Base-by-base conservation (phyloP, 352 stramenopile species). In the Phytophthora nicotianae region DNA sequence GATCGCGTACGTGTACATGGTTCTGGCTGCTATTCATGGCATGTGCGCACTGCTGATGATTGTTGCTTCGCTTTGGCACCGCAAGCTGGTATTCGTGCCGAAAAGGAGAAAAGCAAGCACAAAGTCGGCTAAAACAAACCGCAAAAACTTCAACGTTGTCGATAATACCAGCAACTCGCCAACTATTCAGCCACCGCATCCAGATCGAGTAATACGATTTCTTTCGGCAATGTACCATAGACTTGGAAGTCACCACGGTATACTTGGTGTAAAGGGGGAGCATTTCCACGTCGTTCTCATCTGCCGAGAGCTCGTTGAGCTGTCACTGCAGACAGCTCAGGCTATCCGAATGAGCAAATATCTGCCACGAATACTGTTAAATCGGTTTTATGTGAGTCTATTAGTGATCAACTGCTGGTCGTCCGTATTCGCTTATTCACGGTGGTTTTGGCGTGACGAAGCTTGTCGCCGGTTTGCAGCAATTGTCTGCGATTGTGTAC, bases 331-430 rank as follows among this genome's bases (percentile, higher is more conserved):
- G 10, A 58, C 47, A 1, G n/a, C 37, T 2, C 66, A 74, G 37
- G 62, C 56, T n/a, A 58, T 69, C 43, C 53, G 54, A 13, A 75
- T 75, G 52, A 75, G 68, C 33, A 54, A 59, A 33, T 63, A 59
- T 14, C 43, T 75, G 10, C 41, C 68, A 26, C 53, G 51, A 13
- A 5, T 63, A 13, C 61, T 68, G 38, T 51, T 81, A 23, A 75
- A 81, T 40, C 54, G 63, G 2, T 62, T 79, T 17, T 75, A 70
- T 13, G 62, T 72, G 16, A 40, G n/a, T 14, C n/a, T 81, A 3
- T 14, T 81, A 2, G 51, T 71, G n/a, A 11, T 63, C 5, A 75
- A 75, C 19, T 75, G 62, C 37, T 75, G 62, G 57, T 60, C 55
- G 3, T 49, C 55, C 20, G n/a, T 62, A 8, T 42, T 75, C 2